Conservation (phyloP, 2,329 filamentous ascomycete species). For the Alternaria burnsii region DNA sequence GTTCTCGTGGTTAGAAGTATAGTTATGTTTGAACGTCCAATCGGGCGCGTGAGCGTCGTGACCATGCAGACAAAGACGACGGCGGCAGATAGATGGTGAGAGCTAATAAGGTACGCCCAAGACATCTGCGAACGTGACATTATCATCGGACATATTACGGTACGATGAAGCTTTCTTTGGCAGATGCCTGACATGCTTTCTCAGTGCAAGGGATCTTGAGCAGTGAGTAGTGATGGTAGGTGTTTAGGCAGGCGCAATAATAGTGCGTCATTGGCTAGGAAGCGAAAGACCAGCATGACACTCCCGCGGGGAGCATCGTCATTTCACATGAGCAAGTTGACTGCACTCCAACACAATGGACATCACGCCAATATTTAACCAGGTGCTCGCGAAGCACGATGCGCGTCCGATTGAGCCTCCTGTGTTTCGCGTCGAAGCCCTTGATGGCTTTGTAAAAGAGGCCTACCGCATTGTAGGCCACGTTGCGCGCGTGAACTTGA, state of each 20-base stretch:
- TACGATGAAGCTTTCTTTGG: not conserved
- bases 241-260: not conserved
- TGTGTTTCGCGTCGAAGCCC: slow-evolving; percentile 52
- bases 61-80: not conserved
- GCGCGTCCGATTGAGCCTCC: slow-evolving; percentile 60
- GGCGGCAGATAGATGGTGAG: not conserved
- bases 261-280: slow-evolving; percentile 29
- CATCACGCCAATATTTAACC: slow-evolving; percentile 74
- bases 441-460: slow-evolving; percentile 91
- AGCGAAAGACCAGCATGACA: slow-evolving; percentile 31
- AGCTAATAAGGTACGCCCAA: not conserved
- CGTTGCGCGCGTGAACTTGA: slow-evolving; percentile 24
- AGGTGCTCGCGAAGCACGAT: slow-evolving; percentile 69
- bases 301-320: slow-evolving; percentile 39
- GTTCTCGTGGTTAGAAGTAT: not conserved
- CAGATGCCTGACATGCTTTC: not conserved
- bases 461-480: slow-evolving; percentile 85
- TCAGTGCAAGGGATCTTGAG: not conserved
- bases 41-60: slow-evolving; percentile 1
- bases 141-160: not conserved
- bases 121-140: not conserved
- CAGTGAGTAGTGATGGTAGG: not conserved
- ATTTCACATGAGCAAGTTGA: slow-evolving; percentile 27
- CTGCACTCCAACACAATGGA: slow-evolving; percentile 55
- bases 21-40: not conserved